Evolutionary conservation across 768 basidiomycete species (phyloP), one percentile per base, ranked within the genome.

Genomic region (Tylopilus intermedius): DNA sequence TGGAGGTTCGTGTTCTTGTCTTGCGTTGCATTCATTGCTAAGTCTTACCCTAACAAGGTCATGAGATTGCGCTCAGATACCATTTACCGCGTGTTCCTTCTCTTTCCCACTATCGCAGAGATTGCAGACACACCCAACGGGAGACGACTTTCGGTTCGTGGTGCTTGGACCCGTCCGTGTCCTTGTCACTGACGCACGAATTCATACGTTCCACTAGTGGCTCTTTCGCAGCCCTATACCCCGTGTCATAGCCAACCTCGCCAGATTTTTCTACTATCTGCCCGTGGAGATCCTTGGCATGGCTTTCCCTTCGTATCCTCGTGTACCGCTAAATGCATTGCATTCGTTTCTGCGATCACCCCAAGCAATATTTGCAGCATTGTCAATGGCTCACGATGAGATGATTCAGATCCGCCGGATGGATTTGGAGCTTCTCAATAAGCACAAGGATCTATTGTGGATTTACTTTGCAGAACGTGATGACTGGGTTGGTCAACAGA

Each of bases 51-150:
- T 21, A 33, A 45, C 15, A 58, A 86, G 83, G 70, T 82, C 8
- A 58, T 85, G 49, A 82, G 83, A 67, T 67, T 67, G 14, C 71
- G 77, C 45, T 63, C 71, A 13, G 49, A 67, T 14, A 56, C 60
- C 14, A 63, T 82, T 15, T 53, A 71, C 11, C 72, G 73, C 4
- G 69, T 73, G 2, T 83, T 86, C 56, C 62, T 90, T 49, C 72
- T 94, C 8, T 88, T 86, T 67, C 90, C 89, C 0, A 81, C 88
- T 0, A 71, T 90, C 32, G 76, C 77, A 2, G 70, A 83, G 62
- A 84, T 94, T 26, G 77, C 72, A 3, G 60, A 70, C 13, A 84
- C 85, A 0, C 86, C 85, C 3, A 87, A 86, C 58, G 89, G 86
- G 2, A 72, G 68, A 35, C 68, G 56, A 18, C 66, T 90, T 24